A percentile compares a stretch with the other conserved stretches of the same genome.
phyloP scores from a whole-genome alignment of 2,329 filamentous ascomycete species.

The Phialocephala sp. region DNA sequence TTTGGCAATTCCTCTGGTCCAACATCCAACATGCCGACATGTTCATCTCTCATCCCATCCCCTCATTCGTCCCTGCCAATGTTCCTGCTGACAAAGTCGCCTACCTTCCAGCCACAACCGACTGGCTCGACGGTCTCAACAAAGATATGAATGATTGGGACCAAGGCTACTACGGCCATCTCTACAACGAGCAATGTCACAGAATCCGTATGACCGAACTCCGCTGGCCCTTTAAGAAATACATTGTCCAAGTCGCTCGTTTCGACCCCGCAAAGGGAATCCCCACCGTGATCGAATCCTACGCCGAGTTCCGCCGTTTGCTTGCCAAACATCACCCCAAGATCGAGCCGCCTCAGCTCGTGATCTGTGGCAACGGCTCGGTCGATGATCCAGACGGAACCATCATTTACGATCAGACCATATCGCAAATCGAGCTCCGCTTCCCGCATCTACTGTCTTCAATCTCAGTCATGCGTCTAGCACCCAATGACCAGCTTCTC shows the following conservation, averaged over 20 bases:
- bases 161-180: constrained; percentile 72
- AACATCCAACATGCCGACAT: constrained; percentile 74
- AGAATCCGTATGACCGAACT: constrained; percentile 65
- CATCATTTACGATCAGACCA: constrained; percentile 73
- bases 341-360: constrained; percentile 68
- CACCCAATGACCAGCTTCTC: constrained; percentile 79
- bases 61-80: constrained; percentile 72
- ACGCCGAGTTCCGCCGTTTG: constrained; percentile 71
- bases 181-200: constrained; percentile 70
- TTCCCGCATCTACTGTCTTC: constrained; percentile 68
- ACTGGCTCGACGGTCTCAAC: constrained; percentile 84
- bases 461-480: constrained; percentile 77
- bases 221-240: constrained; percentile 65
- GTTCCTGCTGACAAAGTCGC: constrained; percentile 71
- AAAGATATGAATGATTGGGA: constrained; percentile 76
- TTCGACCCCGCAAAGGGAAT: constrained; percentile 88
- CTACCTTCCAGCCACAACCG: constrained; percentile 81
- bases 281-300: constrained; percentile 75
- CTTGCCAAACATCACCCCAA: constrained; percentile 57
- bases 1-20: constrained; percentile 78
- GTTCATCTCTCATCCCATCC: constrained; percentile 84
- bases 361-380: constrained; percentile 81
- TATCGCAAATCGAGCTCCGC: constrained; percentile 66
- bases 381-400: constrained; percentile 81
- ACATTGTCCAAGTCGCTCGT: constrained; percentile 80